Base-by-base conservation (phyloP, 345 rosid species). In the Fremontodendron californicum region DNA sequence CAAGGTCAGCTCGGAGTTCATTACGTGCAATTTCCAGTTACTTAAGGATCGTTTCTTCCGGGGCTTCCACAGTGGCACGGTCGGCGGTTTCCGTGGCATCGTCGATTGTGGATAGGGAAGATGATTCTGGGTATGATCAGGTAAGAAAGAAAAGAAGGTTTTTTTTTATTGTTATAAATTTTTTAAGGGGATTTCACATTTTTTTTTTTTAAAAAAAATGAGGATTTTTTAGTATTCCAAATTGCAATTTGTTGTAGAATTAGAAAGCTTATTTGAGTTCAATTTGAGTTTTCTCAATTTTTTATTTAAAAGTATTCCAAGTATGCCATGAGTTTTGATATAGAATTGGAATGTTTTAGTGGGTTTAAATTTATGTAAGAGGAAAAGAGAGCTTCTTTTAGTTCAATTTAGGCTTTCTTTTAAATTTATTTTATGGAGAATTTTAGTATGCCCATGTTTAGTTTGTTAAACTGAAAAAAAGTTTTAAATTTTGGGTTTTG, bases 21-120 rank as follows among this genome's bases (percentile, higher is more conserved):
- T 90, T 91, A 75, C 93, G 98, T 23, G 86, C 93, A 29, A 75
- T 95, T 62, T 91, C 98, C 12, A 89, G 94, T 82, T 95, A 88
- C 81, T 66, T 90, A 80, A 86, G 83, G 81, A 90, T 92, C 33
- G 88, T 95, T 77, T 93, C 99, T 1, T 90, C 98, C 0, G 99
- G 99, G 60, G 97, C 99, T 13, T 93, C 99, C 29, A 89, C 92
- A 0, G 96, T 92, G 25, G 97, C 97, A 7, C 84, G 90, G 87
- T 89, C 99, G 18, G 99, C 99, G 29, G 94, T 84, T 0, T 90
- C 94, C 0, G 91, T 83, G 39, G 97, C 98, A 1, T 92, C 94
- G 9, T 88, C 98, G 12, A 87, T 92, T 77, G 96, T 90, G 67
- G 93, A 91, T 66, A 87, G 84, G 35, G 97, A 85, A 68, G 85